Conservation (phyloP, 768 basidiomycete species). For the Inosperma sp. region DNA sequence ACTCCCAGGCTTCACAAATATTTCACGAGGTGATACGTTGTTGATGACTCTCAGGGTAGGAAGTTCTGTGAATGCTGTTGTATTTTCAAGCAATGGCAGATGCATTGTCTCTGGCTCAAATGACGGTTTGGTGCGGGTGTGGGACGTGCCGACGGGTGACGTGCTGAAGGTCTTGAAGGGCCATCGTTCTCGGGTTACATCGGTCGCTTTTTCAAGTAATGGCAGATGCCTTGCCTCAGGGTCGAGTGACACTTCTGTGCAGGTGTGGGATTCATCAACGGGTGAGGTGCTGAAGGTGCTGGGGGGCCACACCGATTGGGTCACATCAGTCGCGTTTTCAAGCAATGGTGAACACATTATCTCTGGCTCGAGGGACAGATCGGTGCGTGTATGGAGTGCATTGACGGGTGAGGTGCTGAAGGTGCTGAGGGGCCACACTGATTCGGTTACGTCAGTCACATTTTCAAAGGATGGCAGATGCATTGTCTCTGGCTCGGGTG, state of each 20-base stretch:
- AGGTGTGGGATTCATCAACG: constrained; percentile 14
- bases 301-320: constrained; percentile 1
- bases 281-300: no score
- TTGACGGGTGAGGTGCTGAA: no score
- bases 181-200: neutral
- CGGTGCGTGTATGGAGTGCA: no score
- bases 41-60: constrained; percentile 8
- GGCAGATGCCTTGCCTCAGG: constrained; percentile 10
- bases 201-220: constrained; percentile 4
- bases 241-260: constrained; percentile 5
- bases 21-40: constrained; percentile 10
- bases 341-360: neutral
- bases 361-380: no score
- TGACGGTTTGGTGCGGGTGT: neutral
- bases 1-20: constrained; percentile 22
- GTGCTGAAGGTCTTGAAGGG: neutral
- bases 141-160: neutral
- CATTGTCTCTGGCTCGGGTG: no score
- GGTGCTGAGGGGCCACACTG: no score
- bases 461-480: constrained; percentile 1
- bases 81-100: neutral
- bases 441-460: constrained; percentile 8
- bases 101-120: neutral
- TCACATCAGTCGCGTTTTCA: constrained; percentile 6
- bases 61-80: neutral